phyloP scores from a whole-genome alignment of 345 rosid genomes.

The Brassica cretica region DNA sequence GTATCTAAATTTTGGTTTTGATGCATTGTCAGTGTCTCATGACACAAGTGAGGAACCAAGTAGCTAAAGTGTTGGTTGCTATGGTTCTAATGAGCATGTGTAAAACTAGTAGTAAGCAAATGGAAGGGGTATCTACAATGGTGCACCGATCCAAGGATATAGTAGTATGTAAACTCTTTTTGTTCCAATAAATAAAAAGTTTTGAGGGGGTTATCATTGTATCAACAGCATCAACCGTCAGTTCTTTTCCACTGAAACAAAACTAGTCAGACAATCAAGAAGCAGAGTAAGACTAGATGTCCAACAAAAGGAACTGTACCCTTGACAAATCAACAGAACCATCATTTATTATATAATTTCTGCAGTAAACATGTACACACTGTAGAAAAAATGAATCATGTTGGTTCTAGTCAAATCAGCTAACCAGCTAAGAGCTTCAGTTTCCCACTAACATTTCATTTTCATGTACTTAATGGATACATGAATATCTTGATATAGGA shows the following conservation, averaged over 20 bases:
- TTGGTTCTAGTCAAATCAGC: background rate
- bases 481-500: background rate
- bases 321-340: background rate
- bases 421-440: background rate
- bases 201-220: constrained; percentile 31
- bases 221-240: background rate
- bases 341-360: background rate
- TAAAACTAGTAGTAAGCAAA: constrained; percentile 26
- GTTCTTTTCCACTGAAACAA: background rate
- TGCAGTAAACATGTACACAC: background rate
- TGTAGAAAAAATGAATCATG: background rate
- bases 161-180: constrained; percentile 12
- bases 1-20: constrained; percentile 33
- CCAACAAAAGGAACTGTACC: background rate
- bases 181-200: constrained; percentile 22
- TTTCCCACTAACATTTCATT: background rate
- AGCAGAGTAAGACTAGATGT: background rate
- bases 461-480: background rate
- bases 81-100: constrained; percentile 43
- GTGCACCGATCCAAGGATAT: background rate
- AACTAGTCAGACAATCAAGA: background rate
- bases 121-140: background rate
- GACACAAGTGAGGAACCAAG: constrained; percentile 40
- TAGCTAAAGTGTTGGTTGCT: constrained; percentile 22
- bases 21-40: constrained; percentile 27